phyloP scores from a whole-genome alignment of 495 filamentous ascomycete species.

The Apiosordaria backusii region DNA sequence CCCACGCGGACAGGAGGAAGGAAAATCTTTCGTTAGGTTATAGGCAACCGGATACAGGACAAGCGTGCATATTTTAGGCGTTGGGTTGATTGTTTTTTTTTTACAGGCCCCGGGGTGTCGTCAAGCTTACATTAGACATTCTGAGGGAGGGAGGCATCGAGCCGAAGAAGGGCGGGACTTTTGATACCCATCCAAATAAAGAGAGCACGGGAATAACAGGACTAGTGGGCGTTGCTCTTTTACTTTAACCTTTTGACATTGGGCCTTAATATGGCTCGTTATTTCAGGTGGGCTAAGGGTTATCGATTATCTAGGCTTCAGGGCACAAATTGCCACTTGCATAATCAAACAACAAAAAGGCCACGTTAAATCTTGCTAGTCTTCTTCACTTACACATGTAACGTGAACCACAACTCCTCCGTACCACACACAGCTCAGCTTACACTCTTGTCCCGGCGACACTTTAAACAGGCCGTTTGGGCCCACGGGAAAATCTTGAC shows the following conservation, averaged over 20 bases:
- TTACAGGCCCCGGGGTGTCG: too few species aligned
- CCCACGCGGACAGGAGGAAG: constrained; percentile 60
- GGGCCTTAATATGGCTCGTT: too few species aligned
- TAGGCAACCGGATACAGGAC: neutral
- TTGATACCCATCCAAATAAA: neutral
- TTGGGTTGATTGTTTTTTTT: neutral
- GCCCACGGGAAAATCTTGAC: constrained; percentile 16
- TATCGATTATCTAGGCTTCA: neutral
- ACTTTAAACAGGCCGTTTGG: constrained; percentile 23
- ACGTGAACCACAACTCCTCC: constrained; percentile 17
- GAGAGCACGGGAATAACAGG: neutral
- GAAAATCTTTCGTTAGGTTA: constrained; percentile 56
- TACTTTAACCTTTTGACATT: too few species aligned
- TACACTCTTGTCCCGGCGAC: neutral
- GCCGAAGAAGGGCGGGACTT: neutral
- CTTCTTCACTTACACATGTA: constrained; percentile 1
- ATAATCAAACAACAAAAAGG: neutral
- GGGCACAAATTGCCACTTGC: neutral
- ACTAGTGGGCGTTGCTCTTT: neutral
- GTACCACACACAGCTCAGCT: constrained; percentile 11
- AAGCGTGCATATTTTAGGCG: neutral
- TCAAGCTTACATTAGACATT: neutral
- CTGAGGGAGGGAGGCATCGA: neutral
- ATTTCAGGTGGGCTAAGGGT: too few species aligned
- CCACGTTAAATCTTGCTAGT: neutral